A percentile compares a stretch with the other conserved stretches of the same genome.
These are phyloP conservation scores for Astraeus odoratus DNA, from an alignment of 768 basidiomycete species.

Conservation along the genomic window DNA sequence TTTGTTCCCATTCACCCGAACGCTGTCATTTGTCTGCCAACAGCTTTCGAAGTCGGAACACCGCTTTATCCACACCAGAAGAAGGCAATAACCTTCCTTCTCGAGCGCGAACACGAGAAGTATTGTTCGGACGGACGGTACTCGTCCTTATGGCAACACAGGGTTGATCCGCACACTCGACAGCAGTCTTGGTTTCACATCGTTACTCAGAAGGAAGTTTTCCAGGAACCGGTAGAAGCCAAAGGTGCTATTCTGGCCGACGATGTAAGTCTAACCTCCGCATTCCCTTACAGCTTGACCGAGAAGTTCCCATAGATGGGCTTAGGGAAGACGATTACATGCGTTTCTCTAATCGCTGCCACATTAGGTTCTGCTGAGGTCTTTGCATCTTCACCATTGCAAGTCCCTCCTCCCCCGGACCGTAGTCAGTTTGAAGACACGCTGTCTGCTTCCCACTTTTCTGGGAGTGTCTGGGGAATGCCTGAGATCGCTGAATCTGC, in stretches of 20 bases:
- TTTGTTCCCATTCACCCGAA: slow-evolving; percentile 8
- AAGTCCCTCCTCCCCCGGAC: slow-evolving; percentile 36
- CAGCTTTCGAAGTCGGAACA: slow-evolving; percentile 72
- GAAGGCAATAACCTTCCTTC: slow-evolving; percentile 91
- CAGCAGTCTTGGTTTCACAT: slow-evolving; percentile 67
- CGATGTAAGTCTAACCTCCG: slow-evolving; percentile 59
- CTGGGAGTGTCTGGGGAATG: slow-evolving; percentile 82
- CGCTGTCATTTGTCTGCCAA: slow-evolving; percentile 14
- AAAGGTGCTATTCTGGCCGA: slow-evolving; percentile 94
- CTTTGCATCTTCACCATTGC: slow-evolving; percentile 56
- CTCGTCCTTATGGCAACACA: slow-evolving; percentile 66
- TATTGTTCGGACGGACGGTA: slow-evolving; percentile 49
- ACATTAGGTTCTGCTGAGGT: slow-evolving; percentile 64
- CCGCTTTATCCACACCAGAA: slow-evolving; percentile 95
- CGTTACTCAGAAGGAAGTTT: slow-evolving; percentile 75
- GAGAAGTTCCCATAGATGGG: slow-evolving; percentile 66
- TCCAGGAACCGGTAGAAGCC: slow-evolving; percentile 58
- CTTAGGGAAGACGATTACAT: slow-evolving; percentile 94
- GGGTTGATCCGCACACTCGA: slow-evolving; percentile 41
- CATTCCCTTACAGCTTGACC: slow-evolving; percentile 8
- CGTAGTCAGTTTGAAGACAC: slow-evolving; percentile 22
- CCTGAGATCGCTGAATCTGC: slow-evolving; percentile 38
- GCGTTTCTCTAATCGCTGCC: slow-evolving; percentile 87
- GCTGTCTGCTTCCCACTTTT: slow-evolving; percentile 53
- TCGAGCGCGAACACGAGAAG: slow-evolving; percentile 78